Conservation (phyloP, 164 flowering plant species). For the Buxus sempervirens region DNA sequence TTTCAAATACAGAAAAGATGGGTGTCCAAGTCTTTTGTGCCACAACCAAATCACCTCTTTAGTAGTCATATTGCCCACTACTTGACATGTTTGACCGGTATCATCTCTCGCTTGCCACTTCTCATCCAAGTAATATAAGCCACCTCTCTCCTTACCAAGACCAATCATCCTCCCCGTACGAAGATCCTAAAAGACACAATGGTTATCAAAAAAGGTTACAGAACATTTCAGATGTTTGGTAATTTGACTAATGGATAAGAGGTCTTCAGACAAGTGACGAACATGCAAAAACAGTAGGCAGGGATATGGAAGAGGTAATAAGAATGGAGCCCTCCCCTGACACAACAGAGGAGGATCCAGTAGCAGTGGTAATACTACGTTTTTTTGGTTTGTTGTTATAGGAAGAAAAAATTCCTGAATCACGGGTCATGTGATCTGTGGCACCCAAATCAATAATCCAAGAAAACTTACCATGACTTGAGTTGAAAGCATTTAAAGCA, state of each 20-base stretch:
- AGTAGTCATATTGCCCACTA: background rate
- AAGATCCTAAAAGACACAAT: slow-evolving; percentile 6
- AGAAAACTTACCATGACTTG: too few species aligned
- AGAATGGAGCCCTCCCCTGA: too few species aligned
- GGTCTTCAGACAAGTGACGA: background rate
- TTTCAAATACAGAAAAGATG: background rate
- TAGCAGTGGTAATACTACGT: too few species aligned
- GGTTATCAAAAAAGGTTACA: background rate
- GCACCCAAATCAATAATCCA: too few species aligned
- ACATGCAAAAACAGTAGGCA: background rate
- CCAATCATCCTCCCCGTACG: background rate
- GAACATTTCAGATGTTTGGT: background rate
- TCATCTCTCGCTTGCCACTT: background rate
- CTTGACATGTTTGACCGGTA: background rate
- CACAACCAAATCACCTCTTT: background rate
- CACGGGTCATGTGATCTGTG: too few species aligned
- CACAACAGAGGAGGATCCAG: too few species aligned
- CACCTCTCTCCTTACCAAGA: slow-evolving; percentile 5
- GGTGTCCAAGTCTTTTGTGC: background rate
- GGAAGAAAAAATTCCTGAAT: too few species aligned
- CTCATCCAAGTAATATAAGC: slow-evolving; percentile 5
- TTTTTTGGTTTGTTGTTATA: too few species aligned
- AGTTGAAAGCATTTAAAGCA: too few species aligned
- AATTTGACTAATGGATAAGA: slow-evolving; percentile 1
- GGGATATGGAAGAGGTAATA: too few species aligned